These are phyloP conservation scores for Apiotrichum akiyoshidainum DNA, from an alignment of 1,284 basidiomycete genomes.

Conservation along the genomic window DNA sequence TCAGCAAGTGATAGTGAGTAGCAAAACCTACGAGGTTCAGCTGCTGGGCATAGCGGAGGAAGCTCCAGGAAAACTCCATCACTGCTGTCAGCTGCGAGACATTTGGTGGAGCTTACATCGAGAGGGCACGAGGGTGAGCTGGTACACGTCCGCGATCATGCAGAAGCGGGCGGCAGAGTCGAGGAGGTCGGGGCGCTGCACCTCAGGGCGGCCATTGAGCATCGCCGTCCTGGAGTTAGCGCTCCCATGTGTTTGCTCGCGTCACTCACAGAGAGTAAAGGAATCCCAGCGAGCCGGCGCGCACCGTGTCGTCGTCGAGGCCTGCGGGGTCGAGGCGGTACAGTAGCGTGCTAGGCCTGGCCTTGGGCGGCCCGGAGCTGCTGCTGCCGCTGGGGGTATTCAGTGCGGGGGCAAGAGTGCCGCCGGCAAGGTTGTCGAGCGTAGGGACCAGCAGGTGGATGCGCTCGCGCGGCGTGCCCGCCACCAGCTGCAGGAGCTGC, in stretches of 20 bases:
- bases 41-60: constrained; percentile 33
- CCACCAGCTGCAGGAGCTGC: not conserved
- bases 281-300: constrained; percentile 24
- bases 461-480: not conserved
- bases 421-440: not conserved
- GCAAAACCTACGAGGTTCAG: constrained; percentile 23
- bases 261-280: constrained; percentile 36
- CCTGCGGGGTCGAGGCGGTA: constrained; percentile 15
- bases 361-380: too few species aligned
- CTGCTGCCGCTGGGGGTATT: not conserved
- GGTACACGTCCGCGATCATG: constrained; percentile 12
- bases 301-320: constrained; percentile 20
- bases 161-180: constrained; percentile 18
- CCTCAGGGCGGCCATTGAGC: not conserved
- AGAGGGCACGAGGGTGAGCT: constrained; percentile 14
- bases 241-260: not conserved
- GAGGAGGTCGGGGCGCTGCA: constrained; percentile 9
- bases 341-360: not conserved
- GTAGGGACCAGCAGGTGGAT: not conserved
- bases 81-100: constrained; percentile 28
- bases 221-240: constrained; percentile 9
- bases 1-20: not conserved
- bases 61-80: constrained; percentile 28
- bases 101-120: constrained; percentile 8
- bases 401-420: not conserved